Percentiles rank a stretch among this genome's conserved stretches.
These are phyloP conservation scores for Artemisia argyi DNA, from an alignment of 129 eudicot species.

Conservation along the genomic window DNA sequence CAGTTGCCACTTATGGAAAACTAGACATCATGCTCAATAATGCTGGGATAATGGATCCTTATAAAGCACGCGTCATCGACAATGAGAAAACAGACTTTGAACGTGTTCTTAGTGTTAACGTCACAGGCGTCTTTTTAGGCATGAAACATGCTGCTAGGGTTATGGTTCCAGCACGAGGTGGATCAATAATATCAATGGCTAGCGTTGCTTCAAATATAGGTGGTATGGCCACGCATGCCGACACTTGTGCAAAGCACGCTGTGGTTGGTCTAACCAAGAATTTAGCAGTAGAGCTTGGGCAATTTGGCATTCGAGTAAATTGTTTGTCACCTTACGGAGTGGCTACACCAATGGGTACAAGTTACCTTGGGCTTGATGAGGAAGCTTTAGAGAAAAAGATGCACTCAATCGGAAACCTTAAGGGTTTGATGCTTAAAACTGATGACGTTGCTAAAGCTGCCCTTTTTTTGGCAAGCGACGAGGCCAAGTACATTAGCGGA, in stretches of 20 bases:
- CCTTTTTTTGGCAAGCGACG: constrained; percentile 52
- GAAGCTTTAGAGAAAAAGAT: constrained; percentile 26
- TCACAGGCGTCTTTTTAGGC: constrained; percentile 20
- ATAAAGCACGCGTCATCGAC: constrained; percentile 40
- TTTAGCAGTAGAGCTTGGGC: constrained; percentile 47
- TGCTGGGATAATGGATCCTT: constrained; percentile 36
- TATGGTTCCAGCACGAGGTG: constrained; percentile 47
- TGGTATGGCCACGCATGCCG: constrained; percentile 43
- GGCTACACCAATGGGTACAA: constrained; percentile 34
- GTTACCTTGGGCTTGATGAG: constrained; percentile 26
- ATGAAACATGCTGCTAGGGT: constrained; percentile 55
- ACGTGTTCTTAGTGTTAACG: constrained; percentile 17
- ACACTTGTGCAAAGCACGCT: constrained; percentile 50
- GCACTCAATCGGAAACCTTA: constrained; percentile 23
- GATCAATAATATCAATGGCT: constrained; percentile 44
- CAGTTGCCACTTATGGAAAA: constrained; percentile 43
- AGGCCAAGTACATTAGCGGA: constrained; percentile 54
- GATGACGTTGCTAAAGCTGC: constrained; percentile 54
- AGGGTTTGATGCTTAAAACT: constrained; percentile 35
- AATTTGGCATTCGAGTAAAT: constrained; percentile 57
- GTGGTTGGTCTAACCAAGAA: constrained; percentile 50
- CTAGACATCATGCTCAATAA: constrained; percentile 60
- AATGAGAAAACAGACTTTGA: constrained; percentile 38
- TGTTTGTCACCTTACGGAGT: constrained; percentile 47
- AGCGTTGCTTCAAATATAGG: constrained; percentile 32